Base-by-base conservation (phyloP, 176 grass and related monocot genomes). In the Otatea glauca region DNA sequence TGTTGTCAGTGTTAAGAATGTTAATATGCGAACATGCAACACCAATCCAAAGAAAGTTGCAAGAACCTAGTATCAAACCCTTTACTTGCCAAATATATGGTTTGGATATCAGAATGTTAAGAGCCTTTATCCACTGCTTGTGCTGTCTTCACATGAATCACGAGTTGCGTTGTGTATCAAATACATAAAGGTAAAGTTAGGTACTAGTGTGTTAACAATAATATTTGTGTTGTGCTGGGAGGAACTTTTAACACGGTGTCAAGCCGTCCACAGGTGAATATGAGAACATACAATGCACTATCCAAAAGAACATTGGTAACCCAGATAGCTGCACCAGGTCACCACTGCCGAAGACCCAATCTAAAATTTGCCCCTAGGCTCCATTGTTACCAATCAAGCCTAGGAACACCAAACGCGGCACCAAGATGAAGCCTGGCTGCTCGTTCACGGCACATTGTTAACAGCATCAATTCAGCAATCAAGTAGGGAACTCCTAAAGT, bases 401-500 rank as follows among this genome's bases (percentile, higher is more conserved):
- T 72, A 47, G 24, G 53, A 82, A 71, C 39, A n/a, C 38, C 47
- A 1, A 59, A 59, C 55, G 10, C 7, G 17, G 39, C 81, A 83
- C 38, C 54, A 35, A 82, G 56, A 38, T 61, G 68, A 61, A 86
- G 89, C 39, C 38, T 99, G 82, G 91, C 91, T 62, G 93, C 93
- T 69, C 89, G 93, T 63, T 89, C 91, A 48, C 68, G 91, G 7
- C 92, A 99, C 16, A 80, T 96, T 85, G 83, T 76, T 37, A 99
- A 89, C 63, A 82, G 58, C 76, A 78, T 87, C 13, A 78, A 89
- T 63, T 79, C 81, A 34, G 70, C 86, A 44, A 96, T 74, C 68
- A 96, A 92, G 39, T 85, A 84, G 67, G 91, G 89, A 71, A 99
- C 93, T 5, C 93, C 93, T 7, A 94, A 91, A 83, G 58, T 81